These are phyloP conservation scores for Schizopora paradoxa DNA, from an alignment of 1,284 basidiomycete genomes.

Conservation along the genomic window DNA sequence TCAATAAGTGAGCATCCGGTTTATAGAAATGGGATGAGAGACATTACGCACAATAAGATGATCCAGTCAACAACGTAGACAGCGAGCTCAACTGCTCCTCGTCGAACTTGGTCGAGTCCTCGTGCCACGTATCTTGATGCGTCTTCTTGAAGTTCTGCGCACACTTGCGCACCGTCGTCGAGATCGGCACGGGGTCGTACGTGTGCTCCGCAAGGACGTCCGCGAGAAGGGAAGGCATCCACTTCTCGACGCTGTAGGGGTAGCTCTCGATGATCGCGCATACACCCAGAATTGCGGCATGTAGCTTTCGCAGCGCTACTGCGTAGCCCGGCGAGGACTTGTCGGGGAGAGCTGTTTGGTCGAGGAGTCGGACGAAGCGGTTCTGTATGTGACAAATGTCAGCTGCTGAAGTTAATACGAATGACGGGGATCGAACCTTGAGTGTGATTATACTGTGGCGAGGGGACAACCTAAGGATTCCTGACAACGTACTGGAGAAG, in stretches of 20 bases:
- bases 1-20: background rate
- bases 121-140: constrained; percentile 81
- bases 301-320: constrained; percentile 61
- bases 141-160: constrained; percentile 74
- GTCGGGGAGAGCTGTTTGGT: constrained; percentile 51
- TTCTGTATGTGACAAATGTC: constrained; percentile 35
- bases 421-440: constrained; percentile 38
- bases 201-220: constrained; percentile 74
- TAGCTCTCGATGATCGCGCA: constrained; percentile 77
- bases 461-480: constrained; percentile 76
- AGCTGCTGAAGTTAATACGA: constrained; percentile 2
- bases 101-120: constrained; percentile 71
- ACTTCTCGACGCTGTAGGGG: constrained; percentile 81
- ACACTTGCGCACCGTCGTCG: constrained; percentile 66
- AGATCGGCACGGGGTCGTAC: constrained; percentile 76
- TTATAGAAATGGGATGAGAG: background rate
- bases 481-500: constrained; percentile 61
- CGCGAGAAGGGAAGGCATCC: constrained; percentile 75
- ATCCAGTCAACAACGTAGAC: constrained; percentile 67
- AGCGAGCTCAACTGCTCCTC: constrained; percentile 68
- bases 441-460: constrained; percentile 67
- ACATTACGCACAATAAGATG: constrained; percentile 58
- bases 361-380: constrained; percentile 63
- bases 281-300: constrained; percentile 75
- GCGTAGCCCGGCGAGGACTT: constrained; percentile 56